phyloP scores from a whole-genome alignment of 352 stramenopile genomes.

The Phytophthora pseudosyringae region DNA sequence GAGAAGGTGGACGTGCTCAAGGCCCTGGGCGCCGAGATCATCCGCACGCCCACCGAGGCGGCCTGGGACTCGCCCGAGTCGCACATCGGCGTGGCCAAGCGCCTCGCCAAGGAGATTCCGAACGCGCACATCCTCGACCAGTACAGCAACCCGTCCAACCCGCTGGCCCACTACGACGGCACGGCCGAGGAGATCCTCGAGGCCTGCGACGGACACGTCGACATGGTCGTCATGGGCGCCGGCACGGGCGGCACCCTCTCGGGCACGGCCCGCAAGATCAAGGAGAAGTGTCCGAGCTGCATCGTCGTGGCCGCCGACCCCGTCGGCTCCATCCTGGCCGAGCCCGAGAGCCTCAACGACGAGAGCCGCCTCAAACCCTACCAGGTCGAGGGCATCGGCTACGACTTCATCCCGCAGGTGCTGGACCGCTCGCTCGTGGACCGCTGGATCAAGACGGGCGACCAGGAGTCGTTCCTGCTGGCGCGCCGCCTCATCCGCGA shows the following conservation, averaged over 20 bases:
- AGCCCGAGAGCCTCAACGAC: conserved; percentile 94
- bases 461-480: conserved; percentile 94
- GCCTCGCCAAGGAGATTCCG: conserved; percentile 94
- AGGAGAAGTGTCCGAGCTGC: conserved; percentile 90
- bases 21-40: conserved; percentile 95
- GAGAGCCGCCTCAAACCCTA: conserved; percentile 91
- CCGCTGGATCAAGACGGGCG: conserved; percentile 94
- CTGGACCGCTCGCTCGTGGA: conserved; percentile 95
- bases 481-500: conserved; percentile 94
- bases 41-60: conserved; percentile 96
- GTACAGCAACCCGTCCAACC: conserved; percentile 97
- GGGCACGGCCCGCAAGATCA: conserved; percentile 93
- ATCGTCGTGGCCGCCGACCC: conserved; percentile 92
- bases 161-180: conserved; percentile 95
- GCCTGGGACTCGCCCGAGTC: conserved; percentile 96
- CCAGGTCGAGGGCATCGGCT: conserved; percentile 97
- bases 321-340: conserved; percentile 93
- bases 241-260: conserved; percentile 97
- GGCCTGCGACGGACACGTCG: conserved; percentile 93
- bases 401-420: conserved; percentile 97
- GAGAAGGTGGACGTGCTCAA: conserved; percentile 97
- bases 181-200: conserved; percentile 96
- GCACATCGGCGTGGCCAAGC: conserved; percentile 94
- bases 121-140: conserved; percentile 97
- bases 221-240: conserved; percentile 95